Evolutionary conservation across 1,284 basidiomycete genomes (phyloP).

Genomic region (Cutaneotrichosporon cyanovorans): DNA sequence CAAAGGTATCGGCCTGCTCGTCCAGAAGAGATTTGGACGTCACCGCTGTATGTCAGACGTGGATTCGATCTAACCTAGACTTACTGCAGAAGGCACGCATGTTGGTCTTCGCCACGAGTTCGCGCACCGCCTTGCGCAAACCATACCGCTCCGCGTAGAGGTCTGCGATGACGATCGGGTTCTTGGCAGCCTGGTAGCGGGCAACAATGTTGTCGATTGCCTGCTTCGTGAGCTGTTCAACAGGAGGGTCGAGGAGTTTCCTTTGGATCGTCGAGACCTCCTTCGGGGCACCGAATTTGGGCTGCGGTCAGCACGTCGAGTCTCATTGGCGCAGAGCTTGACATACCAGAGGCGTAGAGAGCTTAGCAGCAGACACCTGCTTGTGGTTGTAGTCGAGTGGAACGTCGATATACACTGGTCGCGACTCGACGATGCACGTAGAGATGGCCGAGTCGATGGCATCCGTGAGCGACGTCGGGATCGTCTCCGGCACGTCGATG

Average conservation of each 20-base stretch:
- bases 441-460: conserved; percentile 72
- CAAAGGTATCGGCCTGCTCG: conserved; percentile 72
- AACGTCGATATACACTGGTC: conserved; percentile 79
- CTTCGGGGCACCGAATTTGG: conserved; percentile 6
- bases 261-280: background rate
- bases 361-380: conserved; percentile 48
- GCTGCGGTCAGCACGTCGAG: background rate
- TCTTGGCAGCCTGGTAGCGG: conserved; percentile 58
- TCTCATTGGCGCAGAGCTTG: background rate
- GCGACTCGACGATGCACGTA: conserved; percentile 59
- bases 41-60: background rate
- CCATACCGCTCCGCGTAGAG: conserved; percentile 78
- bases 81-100: conserved; percentile 60
- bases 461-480: conserved; percentile 50
- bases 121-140: conserved; percentile 59
- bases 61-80: no score
- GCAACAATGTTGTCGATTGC: conserved; percentile 66
- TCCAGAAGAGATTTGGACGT: conserved; percentile 80
- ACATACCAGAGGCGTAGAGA: conserved; percentile 7
- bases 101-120: conserved; percentile 61
- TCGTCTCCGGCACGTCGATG: conserved; percentile 46
- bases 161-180: conserved; percentile 75
- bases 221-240: conserved; percentile 51
- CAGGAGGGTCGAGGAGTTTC: background rate
- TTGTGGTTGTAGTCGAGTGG: conserved; percentile 74